Base-by-base conservation (phyloP, 208 protist species). In the Crithidia fasciculata region DNA sequence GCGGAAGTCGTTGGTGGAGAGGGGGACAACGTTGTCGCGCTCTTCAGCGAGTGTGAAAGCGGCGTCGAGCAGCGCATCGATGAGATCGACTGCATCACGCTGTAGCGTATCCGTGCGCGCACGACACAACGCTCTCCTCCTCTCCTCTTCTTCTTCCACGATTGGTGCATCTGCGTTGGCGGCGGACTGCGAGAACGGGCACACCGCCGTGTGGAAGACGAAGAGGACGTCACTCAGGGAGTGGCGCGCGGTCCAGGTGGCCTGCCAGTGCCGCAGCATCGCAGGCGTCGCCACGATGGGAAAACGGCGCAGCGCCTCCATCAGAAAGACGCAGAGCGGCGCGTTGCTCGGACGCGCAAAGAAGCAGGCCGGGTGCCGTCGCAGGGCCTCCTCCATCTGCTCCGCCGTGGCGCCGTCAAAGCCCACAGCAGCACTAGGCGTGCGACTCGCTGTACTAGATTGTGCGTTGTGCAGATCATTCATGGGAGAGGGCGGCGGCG, bases 281-380 rank as follows among this genome's bases (percentile, higher is more conserved):
- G 61, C 53, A 4, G 76, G 76, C 0, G 68, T 55, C 37, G 91
- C 78, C 2, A 95, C 71, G 44, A 90, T 59, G 5, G 90, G 90
- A 63, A 89, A 92, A 41, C 84, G 81, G 13, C 81, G 80, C 52
- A 93, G 80, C 9, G 82, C 69, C 41, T 93, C 86, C 16, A 79
- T 72, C 36, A 95, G 55, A 60, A 93, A 92, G 58, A 85, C 82
- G 64, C 84, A 90, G 4, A 95, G 55, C 36, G 86, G 82, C 1
- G 87, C 59, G 78, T 95, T 92, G 39, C 79, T 71, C 1, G 82
- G 77, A 9, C 90, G 87, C 45, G 85, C 45, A 62, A 91, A 92
- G 60, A 95, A 93, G 44, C 83, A 83, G 12, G 60, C 53, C 2
- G 80, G 61, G 61, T 86, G 73, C 0, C 78, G 82, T 18, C 75